These are phyloP conservation scores for Cladosporium sp. DNA, from an alignment of 2,329 filamentous ascomycete species.

Conservation along the genomic window DNA sequence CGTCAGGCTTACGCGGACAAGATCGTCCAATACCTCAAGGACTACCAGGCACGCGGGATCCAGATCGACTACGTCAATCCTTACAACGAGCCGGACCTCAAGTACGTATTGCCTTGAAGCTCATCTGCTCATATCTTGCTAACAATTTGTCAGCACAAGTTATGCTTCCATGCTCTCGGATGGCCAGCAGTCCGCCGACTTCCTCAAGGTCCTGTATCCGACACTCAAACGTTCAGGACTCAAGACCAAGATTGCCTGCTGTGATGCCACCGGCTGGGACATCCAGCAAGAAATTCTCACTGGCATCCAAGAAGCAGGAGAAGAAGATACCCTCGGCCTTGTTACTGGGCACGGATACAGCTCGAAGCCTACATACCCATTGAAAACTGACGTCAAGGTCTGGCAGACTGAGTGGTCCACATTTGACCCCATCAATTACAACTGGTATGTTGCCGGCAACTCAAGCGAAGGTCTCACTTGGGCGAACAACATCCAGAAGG, in stretches of 20 bases:
- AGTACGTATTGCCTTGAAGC: constrained; percentile 4
- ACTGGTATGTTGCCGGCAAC: constrained; percentile 46
- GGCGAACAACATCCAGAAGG: constrained; percentile 52
- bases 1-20: constrained; percentile 48
- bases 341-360: constrained; percentile 43
- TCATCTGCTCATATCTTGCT: background rate
- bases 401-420: constrained; percentile 53
- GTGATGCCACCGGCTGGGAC: constrained; percentile 42
- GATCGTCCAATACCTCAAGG: constrained; percentile 44
- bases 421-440: constrained; percentile 37
- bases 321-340: constrained; percentile 36
- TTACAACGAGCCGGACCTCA: constrained; percentile 44
- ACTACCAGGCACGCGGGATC: constrained; percentile 39
- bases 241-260: constrained; percentile 40
- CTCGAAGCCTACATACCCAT: constrained; percentile 36
- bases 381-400: constrained; percentile 41
- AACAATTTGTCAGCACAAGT: constrained; percentile 21
- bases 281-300: constrained; percentile 15
- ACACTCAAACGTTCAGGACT: constrained; percentile 36
- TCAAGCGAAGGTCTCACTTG: constrained; percentile 51
- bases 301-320: constrained; percentile 33
- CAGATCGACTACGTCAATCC: constrained; percentile 41
- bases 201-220: constrained; percentile 46
- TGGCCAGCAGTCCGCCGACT: constrained; percentile 47
- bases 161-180: constrained; percentile 48